Conservation (phyloP, 179 eudicot species). For the Patellifolia procumbens region DNA sequence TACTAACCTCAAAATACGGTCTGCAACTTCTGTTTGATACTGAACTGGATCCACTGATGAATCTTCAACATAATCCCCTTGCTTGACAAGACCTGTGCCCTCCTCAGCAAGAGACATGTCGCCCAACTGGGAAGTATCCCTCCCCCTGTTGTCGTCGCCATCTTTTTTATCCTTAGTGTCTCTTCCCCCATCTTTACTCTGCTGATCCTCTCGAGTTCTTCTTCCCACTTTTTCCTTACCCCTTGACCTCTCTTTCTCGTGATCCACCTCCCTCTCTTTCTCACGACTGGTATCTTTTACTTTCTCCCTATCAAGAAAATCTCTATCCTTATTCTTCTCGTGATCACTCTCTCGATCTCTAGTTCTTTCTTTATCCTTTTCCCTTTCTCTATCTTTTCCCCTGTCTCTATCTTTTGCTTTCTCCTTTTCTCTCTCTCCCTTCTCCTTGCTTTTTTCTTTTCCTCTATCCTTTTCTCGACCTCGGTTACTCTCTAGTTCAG, state of each 20-base stretch:
- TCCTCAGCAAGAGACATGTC: slow-evolving; percentile 35
- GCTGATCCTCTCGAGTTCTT: slow-evolving; percentile 56
- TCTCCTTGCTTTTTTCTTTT: slow-evolving; percentile 40
- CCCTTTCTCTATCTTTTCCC: slow-evolving; percentile 48
- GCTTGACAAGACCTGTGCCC: slow-evolving; percentile 34
- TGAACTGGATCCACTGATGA: slow-evolving; percentile 34
- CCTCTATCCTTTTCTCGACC: slow-evolving; percentile 50
- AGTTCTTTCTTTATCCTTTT: slow-evolving; percentile 54
- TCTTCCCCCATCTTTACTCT: slow-evolving; percentile 46
- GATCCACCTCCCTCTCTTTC: slow-evolving; percentile 43
- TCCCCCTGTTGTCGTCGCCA: slow-evolving; percentile 41
- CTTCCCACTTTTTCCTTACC: slow-evolving; percentile 50
- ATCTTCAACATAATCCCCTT: slow-evolving; percentile 37
- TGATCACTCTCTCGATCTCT: slow-evolving; percentile 43
- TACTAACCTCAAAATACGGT: slow-evolving; percentile 72
- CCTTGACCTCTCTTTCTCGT: slow-evolving; percentile 46
- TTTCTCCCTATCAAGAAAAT: slow-evolving; percentile 39
- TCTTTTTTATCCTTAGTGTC: slow-evolving; percentile 36
- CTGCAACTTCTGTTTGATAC: slow-evolving; percentile 50
- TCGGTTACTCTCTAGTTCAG: slow-evolving; percentile 44
- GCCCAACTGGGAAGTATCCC: slow-evolving; percentile 33
- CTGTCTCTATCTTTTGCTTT: slow-evolving; percentile 46
- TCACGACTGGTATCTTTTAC: slow-evolving; percentile 44
- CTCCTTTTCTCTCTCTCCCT: slow-evolving; percentile 43
- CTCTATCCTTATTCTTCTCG: slow-evolving; percentile 35